Conservation (phyloP, 352 stramenopile genomes). For the Elongisporangium senticosum region DNA sequence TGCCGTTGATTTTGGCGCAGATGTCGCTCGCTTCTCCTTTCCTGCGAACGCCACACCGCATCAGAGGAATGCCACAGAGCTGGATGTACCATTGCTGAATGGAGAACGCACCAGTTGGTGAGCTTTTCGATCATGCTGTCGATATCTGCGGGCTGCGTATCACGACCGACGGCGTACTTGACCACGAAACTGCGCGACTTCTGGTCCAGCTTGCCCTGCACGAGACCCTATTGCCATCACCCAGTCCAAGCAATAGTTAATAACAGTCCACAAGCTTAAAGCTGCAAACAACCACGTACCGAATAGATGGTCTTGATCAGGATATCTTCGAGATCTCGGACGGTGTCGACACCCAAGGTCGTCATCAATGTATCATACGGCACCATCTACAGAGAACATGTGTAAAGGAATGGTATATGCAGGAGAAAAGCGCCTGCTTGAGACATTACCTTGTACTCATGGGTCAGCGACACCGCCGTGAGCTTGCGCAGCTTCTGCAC, state of each 20-base stretch:
- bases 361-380: conserved; percentile 79
- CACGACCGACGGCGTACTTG: conserved; percentile 86
- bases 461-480: conserved; percentile 81
- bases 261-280: neutral
- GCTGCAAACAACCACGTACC: conserved; percentile 20
- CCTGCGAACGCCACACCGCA: conserved; percentile 12
- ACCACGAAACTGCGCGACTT: conserved; percentile 75
- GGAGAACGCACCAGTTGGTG: conserved; percentile 51
- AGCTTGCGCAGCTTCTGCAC: conserved; percentile 88
- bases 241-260: neutral
- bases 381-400: conserved; percentile 40
- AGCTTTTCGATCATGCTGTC: conserved; percentile 88
- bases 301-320: conserved; percentile 93
- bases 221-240: conserved; percentile 45
- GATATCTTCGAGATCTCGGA: conserved; percentile 90
- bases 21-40: conserved; percentile 57
- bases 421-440: neutral
- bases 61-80: neutral
- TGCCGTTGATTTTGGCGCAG: conserved; percentile 56
- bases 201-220: conserved; percentile 89
- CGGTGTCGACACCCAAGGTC: conserved; percentile 65
- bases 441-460: conserved; percentile 63
- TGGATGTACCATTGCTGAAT: neutral
- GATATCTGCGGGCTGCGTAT: conserved; percentile 82
- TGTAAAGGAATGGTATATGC: too few relatives aligned